Percentiles rank a stretch among this genome's conserved stretches.
Conservation (phyloP, 2,329 filamentous ascomycete genomes). For the Setomelanomma holmii region DNA sequence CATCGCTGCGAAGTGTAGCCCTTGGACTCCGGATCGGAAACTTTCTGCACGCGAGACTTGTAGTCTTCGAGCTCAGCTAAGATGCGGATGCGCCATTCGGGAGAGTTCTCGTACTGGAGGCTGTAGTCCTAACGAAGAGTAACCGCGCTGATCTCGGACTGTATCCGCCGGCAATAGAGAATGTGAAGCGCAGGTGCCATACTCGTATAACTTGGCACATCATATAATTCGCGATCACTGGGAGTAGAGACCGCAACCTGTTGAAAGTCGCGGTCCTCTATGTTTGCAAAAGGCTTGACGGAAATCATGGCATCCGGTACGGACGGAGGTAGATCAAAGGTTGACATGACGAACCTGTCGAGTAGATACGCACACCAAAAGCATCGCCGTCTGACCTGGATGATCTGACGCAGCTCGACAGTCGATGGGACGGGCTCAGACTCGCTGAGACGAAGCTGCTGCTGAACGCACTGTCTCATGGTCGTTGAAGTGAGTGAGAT, state of each 20-base stretch:
- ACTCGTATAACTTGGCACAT: constrained; percentile 17
- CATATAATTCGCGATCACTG: constrained; percentile 13
- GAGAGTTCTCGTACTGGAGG: constrained; percentile 14
- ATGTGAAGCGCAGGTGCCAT: constrained; percentile 26
- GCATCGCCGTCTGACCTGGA: constrained; percentile 23
- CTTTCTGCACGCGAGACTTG: constrained; percentile 20
- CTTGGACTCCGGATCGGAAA: constrained; percentile 25
- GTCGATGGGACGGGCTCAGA: constrained; percentile 13
- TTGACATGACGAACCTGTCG: constrained; percentile 22
- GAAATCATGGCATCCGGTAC: constrained; percentile 25
- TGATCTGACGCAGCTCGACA: constrained; percentile 4
- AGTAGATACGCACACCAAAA: constrained; percentile 30
- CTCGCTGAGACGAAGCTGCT: constrained; percentile 25
- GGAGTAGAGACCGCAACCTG: constrained; percentile 6
- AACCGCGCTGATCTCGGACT: constrained; percentile 24
- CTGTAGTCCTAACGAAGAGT: constrained; percentile 23
- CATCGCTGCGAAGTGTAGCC: constrained; percentile 28
- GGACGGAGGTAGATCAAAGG: constrained; percentile 26
- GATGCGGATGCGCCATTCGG: constrained; percentile 25
- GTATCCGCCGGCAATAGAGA: constrained; percentile 25
- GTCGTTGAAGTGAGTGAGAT: constrained; percentile 23
- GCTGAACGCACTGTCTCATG: constrained; percentile 25
- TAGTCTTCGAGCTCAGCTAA: constrained; percentile 23
- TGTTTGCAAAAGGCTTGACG: constrained; percentile 20
- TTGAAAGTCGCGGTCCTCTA: constrained; percentile 20